A percentile compares a stretch with the other conserved stretches of the same genome.
phyloP scores from a whole-genome alignment of 1,284 basidiomycete genomes.

The Phlebopus sp. region DNA sequence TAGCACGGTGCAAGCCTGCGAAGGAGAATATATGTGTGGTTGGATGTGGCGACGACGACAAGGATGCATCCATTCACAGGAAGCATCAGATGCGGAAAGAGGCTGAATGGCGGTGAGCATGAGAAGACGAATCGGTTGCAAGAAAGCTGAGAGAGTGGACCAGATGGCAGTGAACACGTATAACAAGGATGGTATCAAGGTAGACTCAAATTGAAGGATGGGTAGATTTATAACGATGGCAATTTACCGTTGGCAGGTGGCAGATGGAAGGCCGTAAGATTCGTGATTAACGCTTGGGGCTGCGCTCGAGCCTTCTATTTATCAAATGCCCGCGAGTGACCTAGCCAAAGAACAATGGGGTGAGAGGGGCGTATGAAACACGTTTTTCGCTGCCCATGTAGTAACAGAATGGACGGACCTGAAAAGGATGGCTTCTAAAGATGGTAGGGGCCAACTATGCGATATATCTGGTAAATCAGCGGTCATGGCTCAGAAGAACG shows the following conservation, averaged over 20 bases:
- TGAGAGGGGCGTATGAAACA: slow-evolving; percentile 31
- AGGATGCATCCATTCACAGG: slow-evolving; percentile 16
- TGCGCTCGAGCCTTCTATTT: slow-evolving; percentile 31
- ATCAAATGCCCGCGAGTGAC: slow-evolving; percentile 32
- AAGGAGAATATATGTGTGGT: slow-evolving; percentile 32
- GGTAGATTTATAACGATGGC: slow-evolving; percentile 31
- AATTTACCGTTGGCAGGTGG: slow-evolving; percentile 28
- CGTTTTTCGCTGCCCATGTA: slow-evolving; percentile 23
- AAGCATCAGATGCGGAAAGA: slow-evolving; percentile 24
- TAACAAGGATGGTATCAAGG: slow-evolving; percentile 26
- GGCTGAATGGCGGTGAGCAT: slow-evolving; percentile 34
- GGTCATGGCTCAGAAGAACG: slow-evolving; percentile 4
- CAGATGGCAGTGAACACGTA: slow-evolving; percentile 15
- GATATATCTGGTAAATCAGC: slow-evolving; percentile 36
- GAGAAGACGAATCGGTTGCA: slow-evolving; percentile 18
- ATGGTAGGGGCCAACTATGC: slow-evolving; percentile 8
- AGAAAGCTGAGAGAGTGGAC: slow-evolving; percentile 17
- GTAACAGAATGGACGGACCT: slow-evolving; percentile 18
- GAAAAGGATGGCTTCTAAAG: slow-evolving; percentile 23
- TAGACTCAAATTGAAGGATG: slow-evolving; percentile 17
- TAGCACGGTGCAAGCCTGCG: slow-evolving; percentile 21
- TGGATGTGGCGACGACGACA: slow-evolving; percentile 12
- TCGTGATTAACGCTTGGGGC: slow-evolving; percentile 24
- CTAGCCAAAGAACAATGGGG: slow-evolving; percentile 25
- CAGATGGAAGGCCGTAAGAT: slow-evolving; percentile 30